Evolutionary conservation across 371 early-diverging fungal genomes (phyloP), one percentile per base, ranked within the genome.

Genomic region (Circinella minor): DNA sequence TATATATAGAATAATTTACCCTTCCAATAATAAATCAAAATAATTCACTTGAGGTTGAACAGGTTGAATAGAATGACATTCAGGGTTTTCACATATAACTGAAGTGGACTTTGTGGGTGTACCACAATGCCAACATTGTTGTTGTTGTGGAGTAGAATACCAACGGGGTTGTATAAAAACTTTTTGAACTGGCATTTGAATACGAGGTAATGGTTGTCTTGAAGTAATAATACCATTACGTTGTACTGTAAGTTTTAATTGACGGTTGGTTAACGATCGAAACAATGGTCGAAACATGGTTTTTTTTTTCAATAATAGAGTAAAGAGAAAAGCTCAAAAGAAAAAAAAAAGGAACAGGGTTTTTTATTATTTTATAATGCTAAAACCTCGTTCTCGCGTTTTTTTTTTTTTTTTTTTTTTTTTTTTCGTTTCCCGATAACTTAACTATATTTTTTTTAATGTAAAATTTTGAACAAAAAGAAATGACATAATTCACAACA

Each of bases 51-150:
- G 86, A 8, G 83, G 63, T 2, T 86, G 82, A 8, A 91, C 80
- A 13, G 92, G 86, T 71, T 93, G 94, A 66, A 94, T 89, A 18
- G 85, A 90, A 18, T 80, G 82, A 74, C 93, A 92, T 17, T 84
- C 83, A 18, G 80, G 77, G 60, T 87, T 90, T 20, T 82, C 81
- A 72, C 91, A 91, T 49, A 80, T 68, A 20, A 85, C 63, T 2
- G 82, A 72, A 61, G 83, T 54, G 20, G 71, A 14, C 27, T 38
- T 37, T 13, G 54, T 54, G 4, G 10, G 17, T 4, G 55, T 36
- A 14, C 60, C 59, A 47, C 67, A 66, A 39, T 59, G 55, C 67
- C 67, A 66, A n/a, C 67, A 66, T 48, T 48, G 57, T n/a, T 18
- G 57, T n/a, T 18, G 20, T 18, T 11, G 6, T 57, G 57, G 57